Evolutionary conservation across 129 eudicot species (phyloP).

Genomic region (Flaveria bidentis): DNA sequence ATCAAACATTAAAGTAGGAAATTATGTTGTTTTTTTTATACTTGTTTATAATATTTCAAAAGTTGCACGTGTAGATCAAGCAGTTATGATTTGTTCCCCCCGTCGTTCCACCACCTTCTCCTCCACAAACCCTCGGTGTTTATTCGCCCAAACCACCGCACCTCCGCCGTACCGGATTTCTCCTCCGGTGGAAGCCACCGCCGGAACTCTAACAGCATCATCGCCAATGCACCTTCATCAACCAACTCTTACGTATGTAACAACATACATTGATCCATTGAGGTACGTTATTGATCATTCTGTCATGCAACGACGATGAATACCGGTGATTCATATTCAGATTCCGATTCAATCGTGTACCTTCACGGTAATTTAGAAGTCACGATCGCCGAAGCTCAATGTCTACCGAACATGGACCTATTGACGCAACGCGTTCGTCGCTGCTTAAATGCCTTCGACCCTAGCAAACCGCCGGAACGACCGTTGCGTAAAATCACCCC

Average conservation of each 20-base stretch:
- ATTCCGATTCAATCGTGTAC: slow-evolving; percentile 29
- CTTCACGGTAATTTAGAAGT: slow-evolving; percentile 78
- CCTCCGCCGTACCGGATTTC: slow-evolving; percentile 26
- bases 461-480: slow-evolving; percentile 33
- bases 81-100: slow-evolving; percentile 18
- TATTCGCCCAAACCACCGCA: slow-evolving; percentile 28
- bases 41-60: too few species aligned
- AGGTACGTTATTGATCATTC: too few species aligned
- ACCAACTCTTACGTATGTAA: background rate
- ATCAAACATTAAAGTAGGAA: too few species aligned
- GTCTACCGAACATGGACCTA: slow-evolving; percentile 74
- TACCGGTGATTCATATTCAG: slow-evolving; percentile 16
- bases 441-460: slow-evolving; percentile 41
- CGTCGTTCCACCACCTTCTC: slow-evolving; percentile 27
- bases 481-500: slow-evolving; percentile 11
- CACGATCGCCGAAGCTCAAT: slow-evolving; percentile 58
- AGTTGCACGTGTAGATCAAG: slow-evolving; percentile 15
- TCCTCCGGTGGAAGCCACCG: slow-evolving; percentile 22
- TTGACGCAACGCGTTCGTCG: slow-evolving; percentile 62
- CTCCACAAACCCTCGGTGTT: slow-evolving; percentile 16
- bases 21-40: too few species aligned
- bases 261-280: too few species aligned
- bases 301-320: background rate
- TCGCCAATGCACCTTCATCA: slow-evolving; percentile 12
- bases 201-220: slow-evolving; percentile 36